Conservation (phyloP, 768 basidiomycete species). For the Tylopilus felleus region DNA sequence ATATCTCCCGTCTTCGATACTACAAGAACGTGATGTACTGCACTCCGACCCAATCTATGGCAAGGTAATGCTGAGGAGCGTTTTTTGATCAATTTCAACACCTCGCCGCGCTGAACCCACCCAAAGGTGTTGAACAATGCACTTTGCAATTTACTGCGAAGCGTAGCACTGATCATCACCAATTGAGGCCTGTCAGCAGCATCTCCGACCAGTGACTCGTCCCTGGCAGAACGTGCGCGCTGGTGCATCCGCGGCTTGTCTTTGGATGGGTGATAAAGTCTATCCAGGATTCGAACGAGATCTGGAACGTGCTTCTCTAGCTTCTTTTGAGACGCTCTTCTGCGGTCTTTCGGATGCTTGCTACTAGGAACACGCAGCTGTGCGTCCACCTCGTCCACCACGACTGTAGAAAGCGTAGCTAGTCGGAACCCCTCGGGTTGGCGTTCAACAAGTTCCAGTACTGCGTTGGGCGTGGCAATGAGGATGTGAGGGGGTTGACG, state of each 20-base stretch:
- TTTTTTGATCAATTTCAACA: slow-evolving; percentile 27
- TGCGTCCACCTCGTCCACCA: slow-evolving; percentile 77
- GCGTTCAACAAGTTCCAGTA: slow-evolving; percentile 51
- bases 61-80: slow-evolving; percentile 26
- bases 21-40: slow-evolving; percentile 56
- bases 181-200: slow-evolving; percentile 47
- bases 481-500: slow-evolving; percentile 59
- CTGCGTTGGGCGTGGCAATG: slow-evolving; percentile 68
- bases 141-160: slow-evolving; percentile 43
- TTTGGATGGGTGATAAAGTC: slow-evolving; percentile 44
- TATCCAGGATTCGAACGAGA: slow-evolving; percentile 57
- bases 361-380: slow-evolving; percentile 50
- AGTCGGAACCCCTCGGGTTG: slow-evolving; percentile 46
- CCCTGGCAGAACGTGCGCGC: neutral
- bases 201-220: slow-evolving; percentile 5
- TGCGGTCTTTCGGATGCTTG: slow-evolving; percentile 37
- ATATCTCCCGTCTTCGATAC: slow-evolving; percentile 52
- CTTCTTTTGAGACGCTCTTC: slow-evolving; percentile 38
- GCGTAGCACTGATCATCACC: slow-evolving; percentile 68
- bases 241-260: neutral
- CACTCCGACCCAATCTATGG: slow-evolving; percentile 28
- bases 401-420: slow-evolving; percentile 49
- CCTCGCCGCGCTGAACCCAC: slow-evolving; percentile 50
- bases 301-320: slow-evolving; percentile 53
- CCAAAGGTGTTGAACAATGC: slow-evolving; percentile 51